Conservation (phyloP, 169 alveolate genomes). For the Amoebophrya sp. region DNA sequence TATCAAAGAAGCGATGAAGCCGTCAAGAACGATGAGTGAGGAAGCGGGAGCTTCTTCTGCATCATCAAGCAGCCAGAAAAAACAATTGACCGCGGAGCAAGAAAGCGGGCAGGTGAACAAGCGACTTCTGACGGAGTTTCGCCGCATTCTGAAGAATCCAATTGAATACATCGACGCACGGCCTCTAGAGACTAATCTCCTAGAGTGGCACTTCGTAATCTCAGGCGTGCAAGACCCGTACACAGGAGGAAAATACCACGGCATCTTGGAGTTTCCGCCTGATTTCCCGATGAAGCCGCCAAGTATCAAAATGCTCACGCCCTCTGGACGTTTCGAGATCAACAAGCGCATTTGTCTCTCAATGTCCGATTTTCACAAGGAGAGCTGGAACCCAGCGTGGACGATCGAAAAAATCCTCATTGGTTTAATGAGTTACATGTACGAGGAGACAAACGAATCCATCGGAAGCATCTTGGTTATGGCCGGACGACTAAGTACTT, state of each 20-base stretch:
- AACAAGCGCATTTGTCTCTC: constrained; percentile 46
- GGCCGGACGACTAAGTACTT: too few species aligned
- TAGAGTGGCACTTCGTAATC: constrained; percentile 44
- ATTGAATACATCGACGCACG: constrained; percentile 41
- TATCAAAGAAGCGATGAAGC: too few species aligned
- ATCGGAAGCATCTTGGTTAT: background rate
- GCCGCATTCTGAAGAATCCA: constrained; percentile 42
- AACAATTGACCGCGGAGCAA: background rate
- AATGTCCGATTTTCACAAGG: constrained; percentile 44
- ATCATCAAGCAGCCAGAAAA: background rate
- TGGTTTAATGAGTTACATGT: constrained; percentile 44
- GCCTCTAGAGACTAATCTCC: constrained; percentile 39
- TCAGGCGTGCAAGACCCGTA: constrained; percentile 45
- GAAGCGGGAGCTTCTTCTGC: too few species aligned
- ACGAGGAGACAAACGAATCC: background rate
- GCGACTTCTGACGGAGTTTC: constrained; percentile 16
- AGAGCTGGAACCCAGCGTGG: constrained; percentile 46
- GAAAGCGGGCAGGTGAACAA: background rate
- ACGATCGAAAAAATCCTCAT: constrained; percentile 41
- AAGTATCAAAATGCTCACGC: constrained; percentile 43
- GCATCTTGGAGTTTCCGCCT: constrained; percentile 43
- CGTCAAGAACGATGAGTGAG: too few species aligned
- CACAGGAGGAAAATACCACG: constrained; percentile 34
- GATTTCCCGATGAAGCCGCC: constrained; percentile 49
- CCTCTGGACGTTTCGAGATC: constrained; percentile 47